Conservation (phyloP, 148 eudicot species). For the Suaeda aralocaspica region DNA sequence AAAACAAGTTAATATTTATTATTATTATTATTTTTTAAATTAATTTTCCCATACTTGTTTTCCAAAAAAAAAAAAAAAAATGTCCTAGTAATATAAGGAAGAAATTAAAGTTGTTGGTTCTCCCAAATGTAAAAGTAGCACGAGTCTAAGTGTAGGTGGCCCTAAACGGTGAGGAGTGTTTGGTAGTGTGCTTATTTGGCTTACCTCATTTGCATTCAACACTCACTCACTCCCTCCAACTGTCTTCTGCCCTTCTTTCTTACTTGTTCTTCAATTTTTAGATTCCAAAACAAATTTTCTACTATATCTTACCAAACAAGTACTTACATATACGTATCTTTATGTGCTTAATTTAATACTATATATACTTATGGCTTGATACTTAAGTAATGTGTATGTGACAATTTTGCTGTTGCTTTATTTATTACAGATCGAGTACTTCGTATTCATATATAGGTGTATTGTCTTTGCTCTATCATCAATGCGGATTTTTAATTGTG, state of each 20-base stretch:
- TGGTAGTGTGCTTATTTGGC: slow-evolving; percentile 30
- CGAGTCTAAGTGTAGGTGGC: slow-evolving; percentile 23
- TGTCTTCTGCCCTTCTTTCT: slow-evolving; percentile 1
- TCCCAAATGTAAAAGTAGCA: slow-evolving; percentile 10
- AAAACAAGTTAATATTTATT: not conserved
- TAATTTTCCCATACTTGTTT: not conserved
- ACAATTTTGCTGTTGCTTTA: not conserved
- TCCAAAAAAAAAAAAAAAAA: not conserved
- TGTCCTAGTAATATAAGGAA: not conserved
- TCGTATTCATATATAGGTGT: no score
- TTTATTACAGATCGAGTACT: not conserved
- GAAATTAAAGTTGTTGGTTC: not conserved
- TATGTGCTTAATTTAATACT: no score
- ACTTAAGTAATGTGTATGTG: not conserved
- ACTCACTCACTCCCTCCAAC: not conserved
- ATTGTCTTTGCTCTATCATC: no score
- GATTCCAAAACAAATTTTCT: not conserved
- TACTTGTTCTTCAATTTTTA: not conserved
- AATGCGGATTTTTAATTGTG: no score
- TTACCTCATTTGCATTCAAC: slow-evolving; percentile 15
- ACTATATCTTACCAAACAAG: not conserved
- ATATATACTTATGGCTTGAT: not conserved
- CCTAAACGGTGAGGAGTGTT: slow-evolving; percentile 30
- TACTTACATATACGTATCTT: not conserved
- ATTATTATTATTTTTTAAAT: no score